Conservation (phyloP, 2,329 filamentous ascomycete species). For the Scytalidium sp. region DNA sequence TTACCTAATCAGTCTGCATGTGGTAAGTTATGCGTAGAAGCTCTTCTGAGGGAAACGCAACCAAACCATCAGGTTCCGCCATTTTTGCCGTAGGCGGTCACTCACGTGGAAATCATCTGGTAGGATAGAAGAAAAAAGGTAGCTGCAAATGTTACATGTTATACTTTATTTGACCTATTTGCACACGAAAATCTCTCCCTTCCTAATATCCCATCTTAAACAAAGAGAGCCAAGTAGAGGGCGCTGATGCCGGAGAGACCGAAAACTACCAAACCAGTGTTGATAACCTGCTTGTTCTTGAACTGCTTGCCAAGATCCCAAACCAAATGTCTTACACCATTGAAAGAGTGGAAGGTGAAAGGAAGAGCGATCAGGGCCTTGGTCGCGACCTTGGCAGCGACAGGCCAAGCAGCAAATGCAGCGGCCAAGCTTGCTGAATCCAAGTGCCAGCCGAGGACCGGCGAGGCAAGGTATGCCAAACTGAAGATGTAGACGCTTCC, state of each 20-base stretch:
- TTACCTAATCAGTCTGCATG: too few relatives aligned
- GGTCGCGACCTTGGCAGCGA: constrained; percentile 53
- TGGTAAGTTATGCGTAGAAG: too few relatives aligned
- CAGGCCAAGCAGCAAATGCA: constrained; percentile 59
- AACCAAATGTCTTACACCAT: constrained; percentile 68
- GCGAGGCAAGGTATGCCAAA: constrained; percentile 62
- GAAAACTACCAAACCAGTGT: constrained; percentile 62
- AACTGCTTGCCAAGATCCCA: constrained; percentile 66
- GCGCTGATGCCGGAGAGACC: constrained; percentile 51
- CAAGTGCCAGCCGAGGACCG: constrained; percentile 64
- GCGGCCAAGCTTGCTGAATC: constrained; percentile 62
- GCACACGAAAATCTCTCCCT: constrained; percentile 4
- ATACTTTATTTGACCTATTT: neutral
- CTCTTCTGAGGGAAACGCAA: too few relatives aligned
- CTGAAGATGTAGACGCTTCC: constrained; percentile 67
- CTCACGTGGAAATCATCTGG: too few relatives aligned
- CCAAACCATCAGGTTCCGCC: too few relatives aligned
- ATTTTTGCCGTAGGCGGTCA: too few relatives aligned
- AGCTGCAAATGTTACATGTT: neutral
- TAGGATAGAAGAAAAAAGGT: too few relatives aligned
- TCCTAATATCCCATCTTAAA: too few relatives aligned
- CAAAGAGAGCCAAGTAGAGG: constrained; percentile 24
- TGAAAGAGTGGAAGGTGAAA: constrained; percentile 66
- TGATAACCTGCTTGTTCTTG: constrained; percentile 61
- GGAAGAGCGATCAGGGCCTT: constrained; percentile 60